Base-by-base conservation (phyloP, 176 grass and related monocot species). In the Guadua angustifolia region DNA sequence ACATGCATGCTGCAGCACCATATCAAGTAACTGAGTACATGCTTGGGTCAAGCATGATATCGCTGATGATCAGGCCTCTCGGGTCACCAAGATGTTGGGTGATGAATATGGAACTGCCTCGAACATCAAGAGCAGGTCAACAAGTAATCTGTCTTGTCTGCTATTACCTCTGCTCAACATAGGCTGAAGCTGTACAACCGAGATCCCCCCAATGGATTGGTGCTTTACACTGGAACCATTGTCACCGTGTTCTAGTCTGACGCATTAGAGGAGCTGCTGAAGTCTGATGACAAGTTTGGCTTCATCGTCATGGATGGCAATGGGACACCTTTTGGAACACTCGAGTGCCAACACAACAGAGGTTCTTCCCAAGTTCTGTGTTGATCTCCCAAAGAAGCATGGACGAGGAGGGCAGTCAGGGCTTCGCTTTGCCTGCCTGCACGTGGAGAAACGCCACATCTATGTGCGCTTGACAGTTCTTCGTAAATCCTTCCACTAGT, bases 281-380 rank as follows among this genome's bases (percentile, higher is more conserved):
- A 88, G 56, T 88, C 80, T 53, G 86, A 83, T 83, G 86, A 88
- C 58, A 88, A 88, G 80, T 88, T 88, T 78, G 86, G 86, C 46
- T 88, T 88, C 65, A 88, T 88, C 3, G 0, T 88, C 46, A 83
- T 83, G 86, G 86, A 88, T 18, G 86, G 86, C 18, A 83, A 88
- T 44, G 86, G 86, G 14, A 72, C 86, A 32, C 80, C 83, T 22
- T 88, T 78, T 53, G 73, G 86, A 38, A 88, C 86, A 24, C 57
- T 88, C 1, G 64, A 87, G 79, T 71, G 86, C 80, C 29, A 88
- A 88, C 38, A 83, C 80, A 10, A 68, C 65, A 7, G 79, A 88
- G 57, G 73, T 88, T 60, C 80, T 88, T 52, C 73, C 83, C 80
- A 78, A 56, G 80, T 88, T 88, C 64, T 71, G 43, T 71, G 86